Conservation (phyloP, 106 monocot genomes). For the Gastrodia elata region DNA sequence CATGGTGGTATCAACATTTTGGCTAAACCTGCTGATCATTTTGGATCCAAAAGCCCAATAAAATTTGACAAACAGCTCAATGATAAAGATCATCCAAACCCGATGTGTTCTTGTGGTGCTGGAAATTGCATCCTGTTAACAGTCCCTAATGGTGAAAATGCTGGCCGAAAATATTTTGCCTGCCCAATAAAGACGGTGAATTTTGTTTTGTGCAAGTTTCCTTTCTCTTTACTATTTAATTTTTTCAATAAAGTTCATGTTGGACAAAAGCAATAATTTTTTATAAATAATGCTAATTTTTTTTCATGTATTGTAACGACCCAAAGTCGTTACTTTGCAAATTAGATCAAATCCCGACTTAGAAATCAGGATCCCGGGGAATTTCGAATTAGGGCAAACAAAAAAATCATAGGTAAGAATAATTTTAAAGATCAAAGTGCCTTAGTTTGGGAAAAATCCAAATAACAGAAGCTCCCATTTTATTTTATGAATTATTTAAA, state of each 20-base stretch:
- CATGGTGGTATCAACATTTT: background rate
- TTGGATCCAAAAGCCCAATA: constrained; percentile 6
- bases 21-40: background rate
- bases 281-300: no score
- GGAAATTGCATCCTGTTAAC: constrained; percentile 22
- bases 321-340: no score
- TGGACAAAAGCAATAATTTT: background rate
- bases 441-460: no score
- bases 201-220: background rate
- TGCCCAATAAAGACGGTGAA: constrained; percentile 34
- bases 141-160: constrained; percentile 11
- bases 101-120: constrained; percentile 30
- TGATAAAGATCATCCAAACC: background rate
- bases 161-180: constrained; percentile 25
- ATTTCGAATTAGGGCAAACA: no score
- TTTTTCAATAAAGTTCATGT: background rate
- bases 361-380: no score
- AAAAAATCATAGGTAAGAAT: no score
- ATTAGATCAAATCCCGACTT: no score
- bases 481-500: no score
- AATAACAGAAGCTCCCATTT: no score
- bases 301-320: no score
- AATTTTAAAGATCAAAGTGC: no score
- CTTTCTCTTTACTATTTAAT: background rate
- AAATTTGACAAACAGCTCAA: constrained; percentile 3